These are phyloP conservation scores for Ceratocystis destructans DNA, from an alignment of 2,329 filamentous ascomycete species.

Conservation along the genomic window DNA sequence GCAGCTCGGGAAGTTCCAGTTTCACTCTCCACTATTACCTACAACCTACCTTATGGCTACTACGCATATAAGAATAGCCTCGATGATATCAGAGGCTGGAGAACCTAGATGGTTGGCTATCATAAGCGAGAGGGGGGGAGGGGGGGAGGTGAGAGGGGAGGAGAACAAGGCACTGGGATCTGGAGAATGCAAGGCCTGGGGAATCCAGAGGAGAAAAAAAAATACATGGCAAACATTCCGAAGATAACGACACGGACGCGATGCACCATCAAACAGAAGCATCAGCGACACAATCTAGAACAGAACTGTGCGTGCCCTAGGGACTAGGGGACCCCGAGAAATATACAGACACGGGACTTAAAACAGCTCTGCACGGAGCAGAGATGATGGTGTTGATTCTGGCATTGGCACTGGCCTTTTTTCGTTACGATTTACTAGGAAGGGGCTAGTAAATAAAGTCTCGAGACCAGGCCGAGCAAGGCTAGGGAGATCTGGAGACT, in stretches of 20 bases:
- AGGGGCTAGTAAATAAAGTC: background rate
- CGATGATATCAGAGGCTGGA: background rate
- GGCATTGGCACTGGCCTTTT: background rate
- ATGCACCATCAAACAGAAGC: background rate
- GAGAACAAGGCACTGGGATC: background rate
- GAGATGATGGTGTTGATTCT: background rate
- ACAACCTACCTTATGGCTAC: background rate
- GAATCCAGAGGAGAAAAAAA: background rate
- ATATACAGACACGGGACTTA: background rate
- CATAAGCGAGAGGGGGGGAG: too few relatives aligned
- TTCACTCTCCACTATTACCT: background rate
- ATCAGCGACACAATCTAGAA: background rate
- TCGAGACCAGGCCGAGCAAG: background rate
- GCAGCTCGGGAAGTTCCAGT: background rate
- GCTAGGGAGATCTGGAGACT: background rate
- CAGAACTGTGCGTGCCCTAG: background rate
- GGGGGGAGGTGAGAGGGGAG: too few relatives aligned
- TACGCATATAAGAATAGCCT: too few relatives aligned
- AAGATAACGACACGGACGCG: background rate
- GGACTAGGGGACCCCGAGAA: constrained; percentile 2
- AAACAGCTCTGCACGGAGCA: background rate
- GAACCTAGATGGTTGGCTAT: background rate
- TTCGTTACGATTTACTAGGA: background rate
- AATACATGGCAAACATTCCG: background rate
- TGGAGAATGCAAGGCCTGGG: background rate